These are phyloP conservation scores for Yamadazyma sp. DNA, from an alignment of 805 yeast species.

Conservation along the genomic window DNA sequence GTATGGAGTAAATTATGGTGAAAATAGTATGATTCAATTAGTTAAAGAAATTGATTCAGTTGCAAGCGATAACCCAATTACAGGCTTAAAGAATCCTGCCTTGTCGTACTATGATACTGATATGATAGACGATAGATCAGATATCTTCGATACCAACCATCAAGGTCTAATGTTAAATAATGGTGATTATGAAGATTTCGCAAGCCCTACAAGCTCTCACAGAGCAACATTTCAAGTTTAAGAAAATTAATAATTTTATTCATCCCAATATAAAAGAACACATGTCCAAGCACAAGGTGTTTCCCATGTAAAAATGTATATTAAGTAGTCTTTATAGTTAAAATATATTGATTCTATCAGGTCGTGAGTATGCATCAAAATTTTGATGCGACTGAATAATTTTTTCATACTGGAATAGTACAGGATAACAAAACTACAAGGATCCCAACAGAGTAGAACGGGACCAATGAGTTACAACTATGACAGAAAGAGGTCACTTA, in stretches of 20 bases:
- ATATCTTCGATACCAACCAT: conserved; percentile 29
- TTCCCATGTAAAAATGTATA: no score
- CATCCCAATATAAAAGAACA: no score
- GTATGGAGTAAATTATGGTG: conserved; percentile 64
- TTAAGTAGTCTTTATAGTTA: no score
- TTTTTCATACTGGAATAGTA: no score
- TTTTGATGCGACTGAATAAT: no score
- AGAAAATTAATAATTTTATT: background rate
- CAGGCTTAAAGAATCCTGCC: conserved; percentile 42
- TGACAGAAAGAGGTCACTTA: conserved; percentile 16
- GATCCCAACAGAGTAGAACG: no score
- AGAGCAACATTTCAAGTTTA: conserved; percentile 12
- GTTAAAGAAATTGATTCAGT: conserved; percentile 52
- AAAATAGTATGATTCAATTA: conserved; percentile 54
- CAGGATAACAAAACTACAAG: background rate
- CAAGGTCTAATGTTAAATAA: conserved; percentile 31
- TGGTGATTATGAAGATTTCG: conserved; percentile 3
- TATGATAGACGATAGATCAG: conserved; percentile 13
- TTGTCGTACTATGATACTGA: conserved; percentile 36
- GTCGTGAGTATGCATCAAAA: no score
- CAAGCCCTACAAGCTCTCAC: conserved; percentile 1
- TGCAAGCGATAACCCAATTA: conserved; percentile 36
- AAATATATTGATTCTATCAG: no score
- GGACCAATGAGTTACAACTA: conserved; percentile 1
- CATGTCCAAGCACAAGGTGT: no score